phyloP scores from a whole-genome alignment of 768 basidiomycete species.

The Xerocomellus dryophilus region DNA sequence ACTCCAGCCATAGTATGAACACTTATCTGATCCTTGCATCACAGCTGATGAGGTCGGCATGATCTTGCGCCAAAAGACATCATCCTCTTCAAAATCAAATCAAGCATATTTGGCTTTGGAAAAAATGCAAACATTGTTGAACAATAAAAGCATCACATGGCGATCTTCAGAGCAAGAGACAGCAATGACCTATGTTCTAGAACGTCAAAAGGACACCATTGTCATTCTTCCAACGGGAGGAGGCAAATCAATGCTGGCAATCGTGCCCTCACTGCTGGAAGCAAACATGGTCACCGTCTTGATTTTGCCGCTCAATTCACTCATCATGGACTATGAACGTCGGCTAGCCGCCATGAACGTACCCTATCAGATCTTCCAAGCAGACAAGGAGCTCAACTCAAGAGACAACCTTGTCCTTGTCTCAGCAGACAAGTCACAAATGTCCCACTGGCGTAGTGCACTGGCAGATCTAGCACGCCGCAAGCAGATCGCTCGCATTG shows the following conservation, averaged over 20 bases:
- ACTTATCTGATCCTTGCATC: too few species aligned
- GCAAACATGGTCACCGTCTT: background rate
- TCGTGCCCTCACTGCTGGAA: background rate
- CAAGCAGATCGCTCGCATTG: background rate
- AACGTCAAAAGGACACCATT: background rate
- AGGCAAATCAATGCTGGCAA: slow-evolving; percentile 3
- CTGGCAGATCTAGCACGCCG: background rate
- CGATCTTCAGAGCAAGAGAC: background rate
- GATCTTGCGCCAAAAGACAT: too few species aligned
- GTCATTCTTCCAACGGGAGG: background rate
- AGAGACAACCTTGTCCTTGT: slow-evolving; percentile 3
- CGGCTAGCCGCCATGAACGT: background rate
- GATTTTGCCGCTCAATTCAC: background rate
- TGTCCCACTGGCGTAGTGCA: background rate
- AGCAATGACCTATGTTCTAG: background rate
- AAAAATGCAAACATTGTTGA: background rate
- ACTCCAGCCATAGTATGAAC: too few species aligned
- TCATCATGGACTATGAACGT: background rate
- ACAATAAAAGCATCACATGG: background rate
- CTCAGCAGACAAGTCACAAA: slow-evolving; percentile 7
- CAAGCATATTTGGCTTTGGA: too few species aligned
- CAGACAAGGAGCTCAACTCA: fast-evolving
- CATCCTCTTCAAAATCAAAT: too few species aligned
- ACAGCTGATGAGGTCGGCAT: too few species aligned
- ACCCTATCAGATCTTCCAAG: background rate